Percentiles rank a stretch among this genome's conserved stretches.
These are phyloP conservation scores for Metroxylon sagu DNA, from an alignment of 176 grass and related monocot genomes.

Conservation along the genomic window DNA sequence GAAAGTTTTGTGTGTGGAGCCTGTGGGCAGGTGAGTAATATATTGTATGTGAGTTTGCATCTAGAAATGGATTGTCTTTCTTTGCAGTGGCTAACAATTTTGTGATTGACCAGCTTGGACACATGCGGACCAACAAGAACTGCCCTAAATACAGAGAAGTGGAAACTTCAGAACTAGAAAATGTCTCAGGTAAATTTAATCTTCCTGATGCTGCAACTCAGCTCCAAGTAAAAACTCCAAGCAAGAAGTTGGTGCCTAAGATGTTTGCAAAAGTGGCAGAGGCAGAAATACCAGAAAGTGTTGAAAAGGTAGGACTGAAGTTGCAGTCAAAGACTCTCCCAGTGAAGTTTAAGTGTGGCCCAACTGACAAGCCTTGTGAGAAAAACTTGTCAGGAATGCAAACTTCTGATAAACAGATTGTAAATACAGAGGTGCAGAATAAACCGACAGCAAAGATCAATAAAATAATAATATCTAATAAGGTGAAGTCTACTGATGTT, in stretches of 20 bases:
- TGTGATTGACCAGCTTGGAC: slow-evolving; percentile 54
- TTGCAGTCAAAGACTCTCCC: slow-evolving; percentile 46
- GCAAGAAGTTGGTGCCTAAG: slow-evolving; percentile 63
- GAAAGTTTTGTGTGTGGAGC: slow-evolving; percentile 86
- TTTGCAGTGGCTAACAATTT: slow-evolving; percentile 18
- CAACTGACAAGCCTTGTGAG: slow-evolving; percentile 63
- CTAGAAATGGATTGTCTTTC: slow-evolving; percentile 16
- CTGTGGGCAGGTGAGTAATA: slow-evolving; percentile 64
- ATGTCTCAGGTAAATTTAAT: slow-evolving; percentile 38
- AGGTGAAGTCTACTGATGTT: slow-evolving; percentile 52
- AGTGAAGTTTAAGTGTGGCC: slow-evolving; percentile 86
- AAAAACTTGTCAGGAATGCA: slow-evolving; percentile 47
- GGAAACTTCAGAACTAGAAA: slow-evolving; percentile 60
- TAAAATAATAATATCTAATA: slow-evolving; percentile 87
- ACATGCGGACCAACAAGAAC: slow-evolving; percentile 96
- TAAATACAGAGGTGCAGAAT: slow-evolving; percentile 32
- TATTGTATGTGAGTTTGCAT: slow-evolving; percentile 10
- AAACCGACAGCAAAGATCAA: slow-evolving; percentile 62
- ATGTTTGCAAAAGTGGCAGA: slow-evolving; percentile 45
- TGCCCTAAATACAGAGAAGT: slow-evolving; percentile 88
- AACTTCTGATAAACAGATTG: slow-evolving; percentile 47
- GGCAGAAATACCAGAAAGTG: slow-evolving; percentile 44
- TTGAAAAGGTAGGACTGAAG: slow-evolving; percentile 31
- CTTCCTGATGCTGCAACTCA: slow-evolving; percentile 36
- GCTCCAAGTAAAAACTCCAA: slow-evolving; percentile 49